Conservation (phyloP, 2,329 filamentous ascomycete species). For the Sarocladium oryzae region DNA sequence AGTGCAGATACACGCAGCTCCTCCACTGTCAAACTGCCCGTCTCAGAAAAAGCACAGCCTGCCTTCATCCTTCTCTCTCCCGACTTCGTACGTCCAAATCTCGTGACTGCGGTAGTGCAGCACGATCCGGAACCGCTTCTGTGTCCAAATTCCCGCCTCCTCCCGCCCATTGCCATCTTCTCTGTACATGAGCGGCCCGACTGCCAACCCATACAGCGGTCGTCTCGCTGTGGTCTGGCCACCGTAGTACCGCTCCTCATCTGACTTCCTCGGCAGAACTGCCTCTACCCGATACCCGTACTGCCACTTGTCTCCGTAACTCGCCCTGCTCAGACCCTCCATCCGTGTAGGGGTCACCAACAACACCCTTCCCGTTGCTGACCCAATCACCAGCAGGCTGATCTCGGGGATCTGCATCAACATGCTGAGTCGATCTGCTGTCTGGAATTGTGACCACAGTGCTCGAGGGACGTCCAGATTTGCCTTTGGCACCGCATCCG, state of each 20-base stretch:
- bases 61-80: slow-evolving; percentile 31
- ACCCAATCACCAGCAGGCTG: slow-evolving; percentile 60
- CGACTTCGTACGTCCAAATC: slow-evolving; percentile 63
- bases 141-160: slow-evolving; percentile 16
- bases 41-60: slow-evolving; percentile 29
- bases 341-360: slow-evolving; percentile 50
- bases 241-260: slow-evolving; percentile 39
- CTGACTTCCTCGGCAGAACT: slow-evolving; percentile 39
- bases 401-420: slow-evolving; percentile 60
- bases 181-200: slow-evolving; percentile 48
- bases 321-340: slow-evolving; percentile 13
- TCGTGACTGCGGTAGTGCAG: slow-evolving; percentile 66
- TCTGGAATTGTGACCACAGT: slow-evolving; percentile 21
- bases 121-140: slow-evolving; percentile 58
- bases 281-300: slow-evolving; percentile 48
- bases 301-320: slow-evolving; percentile 16
- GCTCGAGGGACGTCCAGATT: neutral
- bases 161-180: slow-evolving; percentile 17
- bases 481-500: neutral
- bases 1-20: too few relatives aligned
- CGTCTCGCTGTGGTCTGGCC: slow-evolving; percentile 33
- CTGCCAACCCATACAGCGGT: slow-evolving; percentile 60
- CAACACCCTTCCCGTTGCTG: slow-evolving; percentile 58
- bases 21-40: too few relatives aligned
- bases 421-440: slow-evolving; percentile 47